Evolutionary conservation across 2,329 filamentous ascomycete species (phyloP).

Genomic region (Verticillium zaregamsianum): DNA sequence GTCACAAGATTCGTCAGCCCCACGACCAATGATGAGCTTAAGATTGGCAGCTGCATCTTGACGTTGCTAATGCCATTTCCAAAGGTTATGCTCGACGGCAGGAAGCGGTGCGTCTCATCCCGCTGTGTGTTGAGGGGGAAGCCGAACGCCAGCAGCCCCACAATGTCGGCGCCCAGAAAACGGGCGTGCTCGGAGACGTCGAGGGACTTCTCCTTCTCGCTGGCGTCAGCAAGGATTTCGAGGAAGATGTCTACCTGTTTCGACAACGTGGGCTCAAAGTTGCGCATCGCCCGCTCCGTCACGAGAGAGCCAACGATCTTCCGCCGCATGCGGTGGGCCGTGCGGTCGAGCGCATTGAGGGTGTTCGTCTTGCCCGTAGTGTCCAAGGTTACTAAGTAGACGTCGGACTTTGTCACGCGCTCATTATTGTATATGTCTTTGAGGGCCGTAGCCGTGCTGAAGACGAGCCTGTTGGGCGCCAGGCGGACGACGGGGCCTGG

Average conservation of each 20-base stretch:
- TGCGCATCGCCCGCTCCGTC: constrained; percentile 7
- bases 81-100: background rate
- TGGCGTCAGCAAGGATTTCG: background rate
- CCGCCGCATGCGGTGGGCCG: constrained; percentile 4
- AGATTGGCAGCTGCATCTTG: constrained; percentile 4
- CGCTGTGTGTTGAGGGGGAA: constrained; percentile 6
- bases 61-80: constrained; percentile 5
- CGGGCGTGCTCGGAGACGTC: background rate
- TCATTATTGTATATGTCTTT: too few species aligned
- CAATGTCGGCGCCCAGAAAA: constrained; percentile 3
- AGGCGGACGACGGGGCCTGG: too few species aligned
- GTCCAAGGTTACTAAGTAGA: too few species aligned
- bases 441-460: too few species aligned
- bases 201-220: background rate
- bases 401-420: too few species aligned
- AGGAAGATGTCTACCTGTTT: constrained; percentile 10
- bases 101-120: constrained; percentile 1
- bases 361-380: background rate
- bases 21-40: background rate
- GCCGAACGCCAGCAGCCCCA: constrained; percentile 5
- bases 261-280: constrained; percentile 8
- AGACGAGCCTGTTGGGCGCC: too few species aligned
- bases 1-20: background rate
- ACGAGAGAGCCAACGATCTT: constrained; percentile 3
- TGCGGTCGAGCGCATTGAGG: constrained; percentile 5